These are phyloP conservation scores for Aspergillus phoenicis DNA, from an alignment of 2,329 filamentous ascomycete genomes.

Conservation along the genomic window DNA sequence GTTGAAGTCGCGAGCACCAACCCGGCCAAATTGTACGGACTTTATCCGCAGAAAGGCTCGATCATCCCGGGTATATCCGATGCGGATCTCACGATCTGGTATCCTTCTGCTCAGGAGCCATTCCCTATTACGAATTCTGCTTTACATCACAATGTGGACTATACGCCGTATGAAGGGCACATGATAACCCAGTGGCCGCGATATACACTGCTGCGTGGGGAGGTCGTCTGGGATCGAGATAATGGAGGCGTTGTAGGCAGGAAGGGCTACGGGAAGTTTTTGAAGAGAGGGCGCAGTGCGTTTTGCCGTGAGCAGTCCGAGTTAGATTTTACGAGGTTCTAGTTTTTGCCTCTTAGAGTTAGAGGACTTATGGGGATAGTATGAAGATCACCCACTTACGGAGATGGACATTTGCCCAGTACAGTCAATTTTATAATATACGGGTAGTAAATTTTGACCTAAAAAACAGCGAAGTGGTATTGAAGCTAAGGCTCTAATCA, in stretches of 20 bases:
- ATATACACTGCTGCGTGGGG: constrained; percentile 36
- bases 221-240: constrained; percentile 37
- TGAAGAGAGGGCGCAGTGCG: constrained; percentile 39
- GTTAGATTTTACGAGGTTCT: constrained; percentile 11
- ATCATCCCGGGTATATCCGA: constrained; percentile 45
- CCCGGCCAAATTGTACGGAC: constrained; percentile 49
- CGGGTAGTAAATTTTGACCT: no score
- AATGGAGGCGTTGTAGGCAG: constrained; percentile 32
- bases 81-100: constrained; percentile 51
- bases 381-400: no score
- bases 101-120: constrained; percentile 29
- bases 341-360: not conserved
- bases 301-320: constrained; percentile 10
- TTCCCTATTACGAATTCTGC: constrained; percentile 37
- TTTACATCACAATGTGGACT: constrained; percentile 42
- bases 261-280: constrained; percentile 37
- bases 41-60: constrained; percentile 43
- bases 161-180: constrained; percentile 41
- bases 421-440: no score
- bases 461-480: no score
- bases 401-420: no score
- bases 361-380: no score
- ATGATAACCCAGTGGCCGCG: constrained; percentile 38
- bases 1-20: constrained; percentile 49
- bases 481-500: no score